phyloP scores from a whole-genome alignment of 2,329 filamentous ascomycete species.

The Aspergillus texensis region DNA sequence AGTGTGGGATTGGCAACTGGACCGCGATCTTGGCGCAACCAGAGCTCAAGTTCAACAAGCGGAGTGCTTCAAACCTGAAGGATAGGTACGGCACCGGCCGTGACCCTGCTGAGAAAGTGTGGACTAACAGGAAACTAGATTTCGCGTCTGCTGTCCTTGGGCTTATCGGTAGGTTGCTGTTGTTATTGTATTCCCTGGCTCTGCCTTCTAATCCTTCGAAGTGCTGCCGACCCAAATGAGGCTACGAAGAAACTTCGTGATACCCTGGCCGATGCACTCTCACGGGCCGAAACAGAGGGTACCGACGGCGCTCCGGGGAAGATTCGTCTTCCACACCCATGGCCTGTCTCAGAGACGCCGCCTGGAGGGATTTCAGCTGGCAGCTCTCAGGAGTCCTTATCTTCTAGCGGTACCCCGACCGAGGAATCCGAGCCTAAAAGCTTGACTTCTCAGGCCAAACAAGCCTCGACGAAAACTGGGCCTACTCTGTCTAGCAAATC shows the following conservation, averaged over 20 bases:
- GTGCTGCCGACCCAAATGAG: slow-evolving; percentile 39
- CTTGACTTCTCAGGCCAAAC: slow-evolving; percentile 16
- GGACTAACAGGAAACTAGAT: slow-evolving; percentile 34
- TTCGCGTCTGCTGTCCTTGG: slow-evolving; percentile 58
- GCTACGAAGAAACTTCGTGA: slow-evolving; percentile 40
- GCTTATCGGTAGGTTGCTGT: slow-evolving; percentile 41
- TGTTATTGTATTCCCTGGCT: not conserved
- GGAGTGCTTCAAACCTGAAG: slow-evolving; percentile 66
- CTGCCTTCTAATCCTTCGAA: not conserved
- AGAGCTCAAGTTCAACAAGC: slow-evolving; percentile 59
- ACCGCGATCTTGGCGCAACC: slow-evolving; percentile 62
- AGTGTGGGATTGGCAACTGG: slow-evolving; percentile 67
- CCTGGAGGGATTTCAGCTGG: slow-evolving; percentile 15
- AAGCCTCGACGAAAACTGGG: slow-evolving; percentile 26
- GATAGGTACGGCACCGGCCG: slow-evolving; percentile 51
- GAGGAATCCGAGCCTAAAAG: slow-evolving; percentile 19
- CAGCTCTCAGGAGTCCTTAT: slow-evolving; percentile 21
- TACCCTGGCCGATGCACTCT: slow-evolving; percentile 36
- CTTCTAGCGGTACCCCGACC: slow-evolving; percentile 22
- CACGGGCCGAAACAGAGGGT: slow-evolving; percentile 33
- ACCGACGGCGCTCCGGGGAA: slow-evolving; percentile 26
- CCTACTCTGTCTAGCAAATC: slow-evolving; percentile 36
- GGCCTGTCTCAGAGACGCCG: slow-evolving; percentile 18
- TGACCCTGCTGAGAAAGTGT: not conserved
- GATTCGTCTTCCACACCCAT: slow-evolving; percentile 30